Percentiles rank a stretch among this genome's conserved stretches.
phyloP scores from a whole-genome alignment of 768 basidiomycete genomes.

The Amanita polypyramis region DNA sequence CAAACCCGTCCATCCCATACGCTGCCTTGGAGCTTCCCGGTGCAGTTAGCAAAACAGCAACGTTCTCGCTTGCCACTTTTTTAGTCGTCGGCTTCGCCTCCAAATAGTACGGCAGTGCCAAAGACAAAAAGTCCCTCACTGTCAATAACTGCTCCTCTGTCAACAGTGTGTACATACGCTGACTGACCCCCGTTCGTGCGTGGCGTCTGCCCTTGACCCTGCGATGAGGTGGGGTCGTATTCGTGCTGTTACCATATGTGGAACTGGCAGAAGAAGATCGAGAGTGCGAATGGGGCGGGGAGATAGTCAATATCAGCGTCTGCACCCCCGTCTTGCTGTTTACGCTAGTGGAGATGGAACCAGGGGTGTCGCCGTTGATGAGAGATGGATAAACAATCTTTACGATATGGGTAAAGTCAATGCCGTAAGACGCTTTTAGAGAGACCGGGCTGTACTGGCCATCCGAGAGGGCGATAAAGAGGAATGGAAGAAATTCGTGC shows the following conservation, averaged over 20 bases:
- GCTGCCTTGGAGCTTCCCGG: constrained; percentile 7
- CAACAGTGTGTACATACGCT: constrained; percentile 14
- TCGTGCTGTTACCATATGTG: neutral
- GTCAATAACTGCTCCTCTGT: constrained; percentile 24
- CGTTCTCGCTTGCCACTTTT: constrained; percentile 9
- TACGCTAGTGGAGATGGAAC: constrained; percentile 8
- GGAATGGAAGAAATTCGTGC: constrained; percentile 15
- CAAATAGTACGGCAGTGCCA: constrained; percentile 25
- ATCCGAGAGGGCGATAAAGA: constrained; percentile 14
- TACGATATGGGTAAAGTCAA: constrained; percentile 17
- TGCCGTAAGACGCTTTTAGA: constrained; percentile 10
- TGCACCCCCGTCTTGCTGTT: constrained; percentile 11
- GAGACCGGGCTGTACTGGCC: constrained; percentile 10
- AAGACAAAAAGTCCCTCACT: constrained; percentile 32
- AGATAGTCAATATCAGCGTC: constrained; percentile 9
- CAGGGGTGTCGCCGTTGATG: neutral
- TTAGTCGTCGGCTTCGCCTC: constrained; percentile 10
- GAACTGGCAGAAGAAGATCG: constrained; percentile 2
- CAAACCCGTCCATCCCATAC: neutral
- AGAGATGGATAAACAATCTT: constrained; percentile 12
- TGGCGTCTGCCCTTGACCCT: neutral
- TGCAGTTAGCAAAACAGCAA: constrained; percentile 15
- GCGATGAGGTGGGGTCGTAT: neutral
- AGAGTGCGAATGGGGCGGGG: constrained; percentile 4
- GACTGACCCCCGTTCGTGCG: neutral